Percentiles rank a stretch among this genome's conserved stretches.
Conservation (phyloP, 441 rosid species). For the Cnidoscolus chayamansa region DNA sequence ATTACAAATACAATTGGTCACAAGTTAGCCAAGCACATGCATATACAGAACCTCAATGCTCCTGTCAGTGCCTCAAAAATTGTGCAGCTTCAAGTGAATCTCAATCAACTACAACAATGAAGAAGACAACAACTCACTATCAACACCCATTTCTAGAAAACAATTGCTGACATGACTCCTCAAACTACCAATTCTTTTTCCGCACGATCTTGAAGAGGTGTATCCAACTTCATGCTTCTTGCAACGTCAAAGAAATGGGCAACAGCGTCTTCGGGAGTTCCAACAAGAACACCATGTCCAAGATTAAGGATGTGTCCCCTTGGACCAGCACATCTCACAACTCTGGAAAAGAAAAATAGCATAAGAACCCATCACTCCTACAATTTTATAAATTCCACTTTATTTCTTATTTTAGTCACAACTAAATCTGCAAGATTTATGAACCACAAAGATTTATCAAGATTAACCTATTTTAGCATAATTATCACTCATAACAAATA, state of each 20-base stretch:
- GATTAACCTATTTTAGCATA: slow-evolving; percentile 10
- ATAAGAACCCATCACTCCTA: slow-evolving; percentile 3
- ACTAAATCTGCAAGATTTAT: slow-evolving; percentile 20
- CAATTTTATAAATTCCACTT: neutral
- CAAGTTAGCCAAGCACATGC: slow-evolving; percentile 24
- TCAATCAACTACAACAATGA: slow-evolving; percentile 10
- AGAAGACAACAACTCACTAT: slow-evolving; percentile 11
- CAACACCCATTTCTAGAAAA: slow-evolving; percentile 8
- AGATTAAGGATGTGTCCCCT: slow-evolving; percentile 86
- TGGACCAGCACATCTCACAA: slow-evolving; percentile 74
- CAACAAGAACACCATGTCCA: slow-evolving; percentile 93
- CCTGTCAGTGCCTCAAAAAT: slow-evolving; percentile 22
- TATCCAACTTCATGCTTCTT: slow-evolving; percentile 54
- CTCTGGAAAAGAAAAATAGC: slow-evolving; percentile 45
- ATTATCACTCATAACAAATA: neutral
- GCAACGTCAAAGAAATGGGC: slow-evolving; percentile 84
- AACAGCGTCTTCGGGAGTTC: slow-evolving; percentile 95
- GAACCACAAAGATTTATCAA: slow-evolving; percentile 6
- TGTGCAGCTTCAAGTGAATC: slow-evolving; percentile 15
- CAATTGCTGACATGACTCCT: slow-evolving; percentile 26
- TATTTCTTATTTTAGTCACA: slow-evolving; percentile 10
- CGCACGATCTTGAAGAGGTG: slow-evolving; percentile 37
- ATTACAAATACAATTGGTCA: slow-evolving; percentile 21
- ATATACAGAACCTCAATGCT: slow-evolving; percentile 29
- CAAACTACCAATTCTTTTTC: slow-evolving; percentile 45